phyloP scores from a whole-genome alignment of 441 rosid species.

The Flueggea neowawraea region DNA sequence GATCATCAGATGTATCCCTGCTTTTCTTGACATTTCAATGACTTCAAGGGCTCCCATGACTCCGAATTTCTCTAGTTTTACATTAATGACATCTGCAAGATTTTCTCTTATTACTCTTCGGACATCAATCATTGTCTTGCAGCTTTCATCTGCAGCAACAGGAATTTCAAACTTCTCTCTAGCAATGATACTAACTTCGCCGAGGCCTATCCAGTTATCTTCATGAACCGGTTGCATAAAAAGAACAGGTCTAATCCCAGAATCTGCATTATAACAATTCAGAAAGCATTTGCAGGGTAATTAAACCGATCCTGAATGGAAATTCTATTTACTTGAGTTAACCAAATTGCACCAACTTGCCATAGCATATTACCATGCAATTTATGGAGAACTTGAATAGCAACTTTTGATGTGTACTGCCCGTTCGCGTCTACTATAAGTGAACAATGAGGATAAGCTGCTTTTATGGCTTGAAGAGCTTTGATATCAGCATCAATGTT shows the following conservation, averaged over 20 bases:
- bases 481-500: constrained; percentile 64
- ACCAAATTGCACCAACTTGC: too few relatives aligned
- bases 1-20: constrained; percentile 74
- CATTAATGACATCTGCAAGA: constrained; percentile 71
- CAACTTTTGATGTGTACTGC: constrained; percentile 72
- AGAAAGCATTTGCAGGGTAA: not conserved
- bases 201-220: constrained; percentile 96
- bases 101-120: constrained; percentile 56
- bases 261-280: constrained; percentile 33
- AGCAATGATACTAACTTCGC: constrained; percentile 58
- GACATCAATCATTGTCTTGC: constrained; percentile 62
- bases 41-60: constrained; percentile 74
- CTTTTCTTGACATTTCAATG: constrained; percentile 54
- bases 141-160: constrained; percentile 96
- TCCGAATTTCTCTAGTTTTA: constrained; percentile 89
- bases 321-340: not conserved
- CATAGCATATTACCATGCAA: constrained; percentile 46
- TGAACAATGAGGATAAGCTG: constrained; percentile 61
- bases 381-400: constrained; percentile 71
- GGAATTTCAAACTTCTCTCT: constrained; percentile 61
- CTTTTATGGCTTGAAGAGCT: constrained; percentile 81
- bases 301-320: too few relatives aligned
- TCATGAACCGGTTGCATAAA: constrained; percentile 90
- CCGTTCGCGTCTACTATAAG: constrained; percentile 95
- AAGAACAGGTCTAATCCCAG: constrained; percentile 83